Evolutionary conservation across 2,329 filamentous ascomycete species (phyloP).

Genomic region (Cercospora brassicicola): DNA sequence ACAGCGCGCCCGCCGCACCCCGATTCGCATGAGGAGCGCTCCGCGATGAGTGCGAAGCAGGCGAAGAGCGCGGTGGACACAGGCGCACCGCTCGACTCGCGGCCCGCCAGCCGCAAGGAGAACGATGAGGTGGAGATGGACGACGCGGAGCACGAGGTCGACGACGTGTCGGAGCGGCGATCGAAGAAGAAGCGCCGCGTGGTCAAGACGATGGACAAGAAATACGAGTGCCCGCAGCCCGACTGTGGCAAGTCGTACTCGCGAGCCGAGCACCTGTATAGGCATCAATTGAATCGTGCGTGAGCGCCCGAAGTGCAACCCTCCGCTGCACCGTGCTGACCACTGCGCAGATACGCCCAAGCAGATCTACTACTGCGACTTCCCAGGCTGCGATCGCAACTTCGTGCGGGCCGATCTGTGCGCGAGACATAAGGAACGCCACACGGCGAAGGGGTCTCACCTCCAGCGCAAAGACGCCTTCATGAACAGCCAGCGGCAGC

Average conservation of each 20-base stretch:
- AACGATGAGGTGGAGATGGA: conserved; percentile 25
- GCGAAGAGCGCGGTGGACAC: conserved; percentile 11
- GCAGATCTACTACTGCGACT: conserved; percentile 91
- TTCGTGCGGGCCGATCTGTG: conserved; percentile 94
- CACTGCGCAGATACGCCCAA: conserved; percentile 74
- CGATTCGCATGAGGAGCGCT: neutral
- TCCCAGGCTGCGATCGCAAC: conserved; percentile 81
- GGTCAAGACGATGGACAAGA: conserved; percentile 59
- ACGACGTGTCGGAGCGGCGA: conserved; percentile 25
- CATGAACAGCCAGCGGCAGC: conserved; percentile 46
- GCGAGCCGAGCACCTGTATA: conserved; percentile 91
- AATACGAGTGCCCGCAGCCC: conserved; percentile 69
- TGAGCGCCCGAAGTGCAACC: conserved; percentile 24
- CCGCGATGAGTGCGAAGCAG: conserved; percentile 12
- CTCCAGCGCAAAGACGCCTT: conserved; percentile 72
- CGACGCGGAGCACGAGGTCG: conserved; percentile 34
- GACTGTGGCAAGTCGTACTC: conserved; percentile 96
- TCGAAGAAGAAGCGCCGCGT: conserved; percentile 39
- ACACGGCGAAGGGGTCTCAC: conserved; percentile 67
- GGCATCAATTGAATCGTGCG: conserved; percentile 91
- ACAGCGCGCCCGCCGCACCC: conserved; percentile 9
- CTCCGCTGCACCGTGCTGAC: conserved; percentile 14
- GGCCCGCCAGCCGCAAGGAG: conserved; percentile 17
- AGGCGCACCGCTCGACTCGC: conserved; percentile 15
- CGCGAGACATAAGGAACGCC: conserved; percentile 60